Conservation (phyloP, 768 basidiomycete species). For the Tephrocybe sp. region DNA sequence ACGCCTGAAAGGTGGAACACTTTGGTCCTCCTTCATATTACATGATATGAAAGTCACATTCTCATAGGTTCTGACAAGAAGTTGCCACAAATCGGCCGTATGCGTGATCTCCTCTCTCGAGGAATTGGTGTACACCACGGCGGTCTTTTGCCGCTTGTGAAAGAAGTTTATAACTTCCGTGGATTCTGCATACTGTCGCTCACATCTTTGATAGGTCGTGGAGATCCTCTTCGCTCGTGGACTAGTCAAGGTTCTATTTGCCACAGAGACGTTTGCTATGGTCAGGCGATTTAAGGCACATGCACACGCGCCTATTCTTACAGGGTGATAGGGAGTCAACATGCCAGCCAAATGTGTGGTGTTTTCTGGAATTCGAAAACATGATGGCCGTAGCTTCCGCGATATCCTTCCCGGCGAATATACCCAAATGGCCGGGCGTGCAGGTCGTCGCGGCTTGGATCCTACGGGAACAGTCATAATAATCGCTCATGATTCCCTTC, state of each 20-base stretch:
- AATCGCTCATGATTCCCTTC: slow-evolving; percentile 77
- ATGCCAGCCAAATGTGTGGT: slow-evolving; percentile 99
- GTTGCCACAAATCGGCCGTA: slow-evolving; percentile 88
- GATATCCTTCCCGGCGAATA: slow-evolving; percentile 91
- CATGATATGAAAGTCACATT: slow-evolving; percentile 10
- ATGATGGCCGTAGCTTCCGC: slow-evolving; percentile 91
- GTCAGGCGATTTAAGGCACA: slow-evolving; percentile 41
- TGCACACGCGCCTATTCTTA: neutral
- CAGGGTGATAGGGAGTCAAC: slow-evolving; percentile 80
- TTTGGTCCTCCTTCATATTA: slow-evolving; percentile 2
- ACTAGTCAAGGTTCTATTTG: slow-evolving; percentile 94
- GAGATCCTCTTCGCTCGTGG: slow-evolving; percentile 96
- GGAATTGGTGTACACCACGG: slow-evolving; percentile 99
- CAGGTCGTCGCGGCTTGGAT: slow-evolving; percentile 94
- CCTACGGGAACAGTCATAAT: slow-evolving; percentile 95
- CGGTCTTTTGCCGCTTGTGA: slow-evolving; percentile 92
- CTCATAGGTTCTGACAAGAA: slow-evolving; percentile 82
- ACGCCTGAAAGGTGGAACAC: slow-evolving; percentile 70
- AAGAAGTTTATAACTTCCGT: slow-evolving; percentile 65
- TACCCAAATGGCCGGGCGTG: slow-evolving; percentile 99
- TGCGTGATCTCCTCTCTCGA: slow-evolving; percentile 85
- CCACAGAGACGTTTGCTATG: slow-evolving; percentile 99
- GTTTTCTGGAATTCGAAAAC: slow-evolving; percentile 92
- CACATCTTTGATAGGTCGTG: slow-evolving; percentile 62
- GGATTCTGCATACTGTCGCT: slow-evolving; percentile 4